These are phyloP conservation scores for Cryptomeria japonica DNA, from an alignment of 75 land plant genomes.

Conservation along the genomic window DNA sequence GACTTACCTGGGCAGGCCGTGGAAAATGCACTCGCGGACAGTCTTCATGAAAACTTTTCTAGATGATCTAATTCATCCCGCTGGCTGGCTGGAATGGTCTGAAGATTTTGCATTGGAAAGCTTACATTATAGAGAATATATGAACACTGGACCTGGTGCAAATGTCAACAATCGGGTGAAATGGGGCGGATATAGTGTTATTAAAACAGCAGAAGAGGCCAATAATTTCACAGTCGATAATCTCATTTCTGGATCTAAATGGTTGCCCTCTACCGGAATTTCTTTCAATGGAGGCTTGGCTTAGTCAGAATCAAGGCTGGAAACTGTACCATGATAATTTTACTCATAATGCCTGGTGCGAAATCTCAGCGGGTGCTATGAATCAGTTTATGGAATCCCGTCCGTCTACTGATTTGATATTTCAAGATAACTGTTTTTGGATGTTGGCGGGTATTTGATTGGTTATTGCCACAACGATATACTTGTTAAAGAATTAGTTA, in stretches of 20 bases:
- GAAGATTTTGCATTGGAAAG: neutral
- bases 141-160: constrained; percentile 28
- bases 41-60: constrained; percentile 17
- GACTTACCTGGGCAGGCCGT: constrained; percentile 26
- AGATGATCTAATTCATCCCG: constrained; percentile 15
- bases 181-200: neutral
- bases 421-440: too few relatives aligned
- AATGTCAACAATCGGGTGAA: neutral
- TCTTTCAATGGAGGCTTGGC: too few relatives aligned
- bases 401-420: too few relatives aligned
- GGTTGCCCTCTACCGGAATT: neutral
- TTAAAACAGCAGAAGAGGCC: neutral
- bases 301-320: neutral
- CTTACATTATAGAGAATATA: constrained; percentile 29
- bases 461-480: too few relatives aligned
- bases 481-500: too few relatives aligned
- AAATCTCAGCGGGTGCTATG: too few relatives aligned
- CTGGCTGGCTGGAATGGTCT: constrained; percentile 37
- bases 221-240: neutral
- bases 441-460: too few relatives aligned
- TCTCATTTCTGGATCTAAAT: neutral
- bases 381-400: too few relatives aligned
- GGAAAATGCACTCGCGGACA: constrained; percentile 24
- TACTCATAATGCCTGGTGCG: too few relatives aligned
- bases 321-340: too few relatives aligned